phyloP scores from a whole-genome alignment of 805 yeast species.

The Candida andamanensis region DNA sequence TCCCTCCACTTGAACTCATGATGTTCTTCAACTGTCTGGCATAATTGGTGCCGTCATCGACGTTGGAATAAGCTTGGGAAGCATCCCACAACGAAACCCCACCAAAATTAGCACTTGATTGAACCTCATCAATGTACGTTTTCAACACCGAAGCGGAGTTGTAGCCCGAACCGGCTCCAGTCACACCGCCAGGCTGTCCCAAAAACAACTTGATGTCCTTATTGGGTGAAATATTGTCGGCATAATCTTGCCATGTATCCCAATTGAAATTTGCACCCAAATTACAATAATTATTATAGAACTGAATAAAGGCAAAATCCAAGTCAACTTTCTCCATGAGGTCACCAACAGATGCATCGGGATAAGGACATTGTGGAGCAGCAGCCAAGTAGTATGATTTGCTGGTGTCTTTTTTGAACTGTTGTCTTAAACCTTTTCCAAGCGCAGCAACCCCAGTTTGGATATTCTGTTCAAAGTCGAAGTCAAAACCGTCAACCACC shows the following conservation, averaged over 20 bases:
- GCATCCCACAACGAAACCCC: constrained; percentile 89
- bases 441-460: constrained; percentile 62
- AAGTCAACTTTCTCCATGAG: constrained; percentile 19
- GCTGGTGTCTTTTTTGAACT: constrained; percentile 21
- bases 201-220: constrained; percentile 26
- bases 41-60: constrained; percentile 17
- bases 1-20: constrained; percentile 14
- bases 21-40: constrained; percentile 38
- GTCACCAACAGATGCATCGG: constrained; percentile 34
- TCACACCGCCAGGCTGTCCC: constrained; percentile 30
- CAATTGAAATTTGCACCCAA: constrained; percentile 28
- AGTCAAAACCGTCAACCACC: constrained; percentile 78
- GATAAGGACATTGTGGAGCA: constrained; percentile 38
- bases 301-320: constrained; percentile 37
- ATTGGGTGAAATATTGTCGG: constrained; percentile 25
- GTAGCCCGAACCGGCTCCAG: constrained; percentile 34
- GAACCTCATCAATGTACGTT: constrained; percentile 14
- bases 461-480: constrained; percentile 61
- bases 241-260: constrained; percentile 31
- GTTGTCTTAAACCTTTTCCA: constrained; percentile 28
- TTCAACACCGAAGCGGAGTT: constrained; percentile 16
- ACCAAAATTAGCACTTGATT: constrained; percentile 39
- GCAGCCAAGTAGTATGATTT: constrained; percentile 28
- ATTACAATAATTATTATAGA: constrained; percentile 33
- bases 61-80: constrained; percentile 40